These are phyloP conservation scores for Astrephomene gubernaculifera DNA, from an alignment of 139 green algal species.

Conservation along the genomic window DNA sequence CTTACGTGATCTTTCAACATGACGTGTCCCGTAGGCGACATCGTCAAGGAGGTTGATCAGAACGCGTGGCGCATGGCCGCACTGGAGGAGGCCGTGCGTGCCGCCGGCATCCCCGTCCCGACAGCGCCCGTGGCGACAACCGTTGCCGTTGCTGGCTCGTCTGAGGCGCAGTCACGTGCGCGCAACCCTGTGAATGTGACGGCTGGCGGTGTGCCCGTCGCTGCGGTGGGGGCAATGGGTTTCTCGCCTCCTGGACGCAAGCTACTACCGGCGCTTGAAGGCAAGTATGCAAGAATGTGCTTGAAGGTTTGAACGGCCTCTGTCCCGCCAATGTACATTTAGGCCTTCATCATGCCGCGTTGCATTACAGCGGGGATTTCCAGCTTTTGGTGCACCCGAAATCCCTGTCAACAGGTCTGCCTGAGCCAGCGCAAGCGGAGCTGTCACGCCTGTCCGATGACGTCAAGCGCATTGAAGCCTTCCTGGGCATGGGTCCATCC, in stretches of 20 bases:
- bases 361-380: too few relatives aligned
- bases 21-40: background rate
- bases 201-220: too few relatives aligned
- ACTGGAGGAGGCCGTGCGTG: constrained; percentile 12
- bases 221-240: background rate
- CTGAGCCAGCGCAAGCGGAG: constrained; percentile 14
- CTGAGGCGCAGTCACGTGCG: background rate
- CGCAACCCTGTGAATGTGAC: background rate
- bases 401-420: constrained; percentile 27
- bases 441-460: constrained; percentile 16
- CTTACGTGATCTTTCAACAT: too few relatives aligned
- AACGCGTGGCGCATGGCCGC: background rate
- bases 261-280: too few relatives aligned
- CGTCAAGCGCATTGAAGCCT: constrained; percentile 23
- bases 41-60: background rate
- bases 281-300: too few relatives aligned
- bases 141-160: background rate
- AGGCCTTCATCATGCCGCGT: too few relatives aligned
- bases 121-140: background rate
- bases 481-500: constrained; percentile 10
- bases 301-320: too few relatives aligned
- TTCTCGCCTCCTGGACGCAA: background rate
- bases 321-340: too few relatives aligned
- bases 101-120: constrained; percentile 9
- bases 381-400: too few relatives aligned